Evolutionary conservation across 2,329 filamentous ascomycete genomes (phyloP).

Genomic region (Drechslerella stenobrocha): DNA sequence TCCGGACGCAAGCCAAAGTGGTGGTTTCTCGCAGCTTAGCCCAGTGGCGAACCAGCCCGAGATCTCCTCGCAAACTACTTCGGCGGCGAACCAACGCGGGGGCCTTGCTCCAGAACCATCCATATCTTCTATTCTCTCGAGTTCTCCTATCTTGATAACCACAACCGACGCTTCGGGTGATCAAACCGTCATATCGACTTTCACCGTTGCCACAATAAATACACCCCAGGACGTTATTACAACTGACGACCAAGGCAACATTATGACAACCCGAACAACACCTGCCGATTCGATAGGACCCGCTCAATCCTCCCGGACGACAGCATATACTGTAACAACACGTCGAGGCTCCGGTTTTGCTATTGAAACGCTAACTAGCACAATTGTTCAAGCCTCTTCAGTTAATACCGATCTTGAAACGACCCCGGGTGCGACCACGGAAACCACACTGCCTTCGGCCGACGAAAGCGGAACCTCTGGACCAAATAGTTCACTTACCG

Average conservation of each 20-base stretch:
- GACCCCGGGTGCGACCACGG: not conserved
- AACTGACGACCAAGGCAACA: constrained; percentile 27
- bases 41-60: too few species aligned
- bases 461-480: constrained; percentile 1
- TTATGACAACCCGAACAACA: constrained; percentile 26
- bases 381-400: not conserved
- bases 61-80: too few species aligned
- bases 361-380: constrained; percentile 21
- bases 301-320: constrained; percentile 22
- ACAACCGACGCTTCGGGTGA: constrained; percentile 17
- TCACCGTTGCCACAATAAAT: constrained; percentile 13
- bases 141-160: constrained; percentile 17
- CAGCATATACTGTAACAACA: constrained; percentile 27
- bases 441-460: not conserved
- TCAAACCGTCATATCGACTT: constrained; percentile 27
- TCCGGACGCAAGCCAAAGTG: too few species aligned
- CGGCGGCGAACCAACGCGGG: too few species aligned
- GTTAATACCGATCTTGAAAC: not conserved
- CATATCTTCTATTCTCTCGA: constrained; percentile 15
- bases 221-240: constrained; percentile 29
- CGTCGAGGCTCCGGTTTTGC: constrained; percentile 12
- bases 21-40: too few species aligned
- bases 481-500: constrained; percentile 3
- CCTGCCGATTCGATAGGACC: constrained; percentile 26
- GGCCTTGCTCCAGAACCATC: constrained; percentile 22